Evolutionary conservation across 1,284 basidiomycete genomes (phyloP).

Genomic region (Ustilago lituana): DNA sequence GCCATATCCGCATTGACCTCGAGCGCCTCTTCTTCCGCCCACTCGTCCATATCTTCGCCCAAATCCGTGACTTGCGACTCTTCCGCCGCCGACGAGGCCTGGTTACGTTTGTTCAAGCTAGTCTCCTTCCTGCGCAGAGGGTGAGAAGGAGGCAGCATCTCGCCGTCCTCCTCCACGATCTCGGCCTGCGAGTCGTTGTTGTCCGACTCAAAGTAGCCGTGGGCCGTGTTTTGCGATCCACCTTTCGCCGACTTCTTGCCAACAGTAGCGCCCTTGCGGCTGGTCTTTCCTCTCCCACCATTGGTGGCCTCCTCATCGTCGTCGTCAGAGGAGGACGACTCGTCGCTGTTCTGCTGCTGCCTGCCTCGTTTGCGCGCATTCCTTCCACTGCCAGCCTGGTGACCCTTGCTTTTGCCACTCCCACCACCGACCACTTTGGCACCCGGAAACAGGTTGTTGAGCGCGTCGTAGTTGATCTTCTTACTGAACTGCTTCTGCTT

Average conservation of each 20-base stretch:
- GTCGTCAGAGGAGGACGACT: constrained; percentile 22
- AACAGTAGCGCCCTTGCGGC: constrained; percentile 7
- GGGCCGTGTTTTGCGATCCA: constrained; percentile 8
- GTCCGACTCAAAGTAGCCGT: constrained; percentile 36
- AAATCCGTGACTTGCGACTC: constrained; percentile 38
- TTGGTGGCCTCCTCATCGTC: constrained; percentile 36
- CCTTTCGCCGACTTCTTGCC: constrained; percentile 19
- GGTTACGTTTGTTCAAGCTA: constrained; percentile 25
- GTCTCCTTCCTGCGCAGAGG: constrained; percentile 37
- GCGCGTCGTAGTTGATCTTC: constrained; percentile 66
- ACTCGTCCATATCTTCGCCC: constrained; percentile 40
- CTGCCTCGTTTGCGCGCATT: constrained; percentile 27
- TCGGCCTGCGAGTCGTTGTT: constrained; percentile 30
- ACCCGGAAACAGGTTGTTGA: constrained; percentile 59
- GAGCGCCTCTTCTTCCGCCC: constrained; percentile 24
- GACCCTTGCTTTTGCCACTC: constrained; percentile 11
- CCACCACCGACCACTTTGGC: constrained; percentile 32
- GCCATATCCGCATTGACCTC: constrained; percentile 30
- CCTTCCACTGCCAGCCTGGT: constrained; percentile 8
- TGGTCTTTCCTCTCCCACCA: constrained; percentile 3
- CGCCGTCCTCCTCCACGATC: constrained; percentile 41
- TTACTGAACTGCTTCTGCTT: constrained; percentile 62
- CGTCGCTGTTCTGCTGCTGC: constrained; percentile 32
- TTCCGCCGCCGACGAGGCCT: constrained; percentile 23
- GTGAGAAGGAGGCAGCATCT: constrained; percentile 37